phyloP scores from a whole-genome alignment of 2,329 filamentous ascomycete species.

The Scortechinia acanthostroma region DNA sequence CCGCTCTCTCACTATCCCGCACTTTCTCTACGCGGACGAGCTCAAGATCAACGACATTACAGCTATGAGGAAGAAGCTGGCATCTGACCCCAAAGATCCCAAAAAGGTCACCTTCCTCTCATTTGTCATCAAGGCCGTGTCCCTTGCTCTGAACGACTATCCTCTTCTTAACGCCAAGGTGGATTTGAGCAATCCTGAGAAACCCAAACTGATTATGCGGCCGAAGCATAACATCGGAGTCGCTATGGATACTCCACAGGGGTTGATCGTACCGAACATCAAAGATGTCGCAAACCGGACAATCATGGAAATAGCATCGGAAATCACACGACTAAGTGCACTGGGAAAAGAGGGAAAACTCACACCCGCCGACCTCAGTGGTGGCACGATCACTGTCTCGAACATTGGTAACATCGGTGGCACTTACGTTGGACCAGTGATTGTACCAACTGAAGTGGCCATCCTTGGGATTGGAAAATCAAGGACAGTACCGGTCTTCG shows the following conservation, averaged over 20 bases:
- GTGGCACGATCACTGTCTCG: slow-evolving; percentile 60
- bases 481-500: slow-evolving; percentile 50
- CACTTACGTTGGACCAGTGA: slow-evolving; percentile 56
- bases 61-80: slow-evolving; percentile 43
- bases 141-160: slow-evolving; percentile 48
- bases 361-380: slow-evolving; percentile 44
- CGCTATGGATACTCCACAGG: slow-evolving; percentile 59
- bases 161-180: slow-evolving; percentile 49
- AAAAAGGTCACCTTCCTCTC: slow-evolving; percentile 53
- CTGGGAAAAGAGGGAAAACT: slow-evolving; percentile 52
- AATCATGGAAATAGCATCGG: slow-evolving; percentile 47
- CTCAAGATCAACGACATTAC: slow-evolving; percentile 49
- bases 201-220: slow-evolving; percentile 50
- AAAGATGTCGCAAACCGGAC: slow-evolving; percentile 51
- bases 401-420: slow-evolving; percentile 68
- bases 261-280: slow-evolving; percentile 60
- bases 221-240: slow-evolving; percentile 60
- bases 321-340: slow-evolving; percentile 43
- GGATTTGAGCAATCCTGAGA: slow-evolving; percentile 26
- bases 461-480: slow-evolving; percentile 58
- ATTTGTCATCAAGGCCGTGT: slow-evolving; percentile 64
- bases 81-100: slow-evolving; percentile 22
- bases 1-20: slow-evolving; percentile 54
- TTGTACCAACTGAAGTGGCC: slow-evolving; percentile 55
- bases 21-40: slow-evolving; percentile 61